Percentiles rank a stretch among this genome's conserved stretches.
Conservation (phyloP, 2,329 filamentous ascomycete species). For the Bimuria novae-zelandiae region DNA sequence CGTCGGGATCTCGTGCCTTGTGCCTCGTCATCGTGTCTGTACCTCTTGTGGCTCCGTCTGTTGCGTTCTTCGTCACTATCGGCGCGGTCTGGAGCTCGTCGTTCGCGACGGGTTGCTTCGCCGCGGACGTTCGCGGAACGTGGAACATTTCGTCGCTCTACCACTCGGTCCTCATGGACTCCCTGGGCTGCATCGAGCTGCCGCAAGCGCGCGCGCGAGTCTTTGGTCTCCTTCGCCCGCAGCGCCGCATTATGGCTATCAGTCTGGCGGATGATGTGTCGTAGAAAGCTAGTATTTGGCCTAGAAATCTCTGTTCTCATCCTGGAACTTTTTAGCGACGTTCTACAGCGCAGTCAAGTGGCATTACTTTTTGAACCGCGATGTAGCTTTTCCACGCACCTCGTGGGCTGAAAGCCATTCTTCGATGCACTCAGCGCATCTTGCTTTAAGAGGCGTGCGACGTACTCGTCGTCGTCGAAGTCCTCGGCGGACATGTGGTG, state of each 20-base stretch:
- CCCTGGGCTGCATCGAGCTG: conserved; percentile 29
- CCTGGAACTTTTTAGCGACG: conserved; percentile 47
- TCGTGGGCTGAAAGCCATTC: too few relatives aligned
- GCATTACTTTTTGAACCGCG: conserved; percentile 5
- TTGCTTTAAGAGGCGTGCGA: conserved; percentile 76
- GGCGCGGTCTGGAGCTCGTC: conserved; percentile 22
- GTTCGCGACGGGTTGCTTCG: conserved; percentile 18
- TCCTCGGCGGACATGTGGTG: conserved; percentile 30
- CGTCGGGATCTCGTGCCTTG: conserved; percentile 14
- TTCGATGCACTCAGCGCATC: conserved; percentile 77
- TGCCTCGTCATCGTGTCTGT: conserved; percentile 15
- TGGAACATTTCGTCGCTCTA: conserved; percentile 14
- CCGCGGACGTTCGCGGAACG: conserved; percentile 20
- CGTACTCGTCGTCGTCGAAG: conserved; percentile 69
- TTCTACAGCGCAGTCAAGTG: neutral
- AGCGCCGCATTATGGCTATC: conserved; percentile 88
- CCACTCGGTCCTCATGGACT: conserved; percentile 18
- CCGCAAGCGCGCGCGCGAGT: conserved; percentile 72
- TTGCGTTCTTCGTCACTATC: conserved; percentile 23
- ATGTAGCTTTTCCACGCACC: too few relatives aligned
- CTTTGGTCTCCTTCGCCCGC: conserved; percentile 80
- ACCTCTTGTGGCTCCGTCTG: conserved; percentile 6
- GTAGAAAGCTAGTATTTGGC: conserved; percentile 88
- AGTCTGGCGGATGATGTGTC: conserved; percentile 85
- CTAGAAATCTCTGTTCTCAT: conserved; percentile 72